Percentiles rank a stretch among this genome's conserved stretches.
These are phyloP conservation scores for Hirschfeldia incana DNA, from an alignment of 345 rosid species.

Conservation along the genomic window DNA sequence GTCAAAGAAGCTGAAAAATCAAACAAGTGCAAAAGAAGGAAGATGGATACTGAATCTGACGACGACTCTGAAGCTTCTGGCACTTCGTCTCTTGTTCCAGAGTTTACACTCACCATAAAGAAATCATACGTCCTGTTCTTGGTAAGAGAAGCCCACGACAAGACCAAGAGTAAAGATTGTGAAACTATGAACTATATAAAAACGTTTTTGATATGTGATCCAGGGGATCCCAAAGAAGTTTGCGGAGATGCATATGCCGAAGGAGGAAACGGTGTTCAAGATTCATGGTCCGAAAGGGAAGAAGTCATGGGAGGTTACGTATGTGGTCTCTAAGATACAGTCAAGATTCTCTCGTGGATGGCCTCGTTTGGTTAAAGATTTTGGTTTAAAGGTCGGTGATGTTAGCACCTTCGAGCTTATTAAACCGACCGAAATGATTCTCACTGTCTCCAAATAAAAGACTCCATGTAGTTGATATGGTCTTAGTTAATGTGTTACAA, in stretches of 20 bases:
- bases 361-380: conserved; percentile 19
- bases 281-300: not conserved
- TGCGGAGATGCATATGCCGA: conserved; percentile 7
- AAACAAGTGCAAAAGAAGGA: conserved; percentile 9
- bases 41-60: conserved; percentile 11
- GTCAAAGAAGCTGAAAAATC: not conserved
- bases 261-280: not conserved
- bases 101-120: conserved; percentile 17
- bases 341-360: conserved; percentile 34
- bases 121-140: conserved; percentile 23
- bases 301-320: conserved; percentile 26
- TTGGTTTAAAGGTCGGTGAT: conserved; percentile 27
- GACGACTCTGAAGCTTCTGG: not conserved
- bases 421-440: conserved; percentile 22
- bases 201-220: not conserved
- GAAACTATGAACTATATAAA: not conserved
- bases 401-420: conserved; percentile 25
- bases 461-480: not conserved
- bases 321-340: not conserved
- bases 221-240: conserved; percentile 1
- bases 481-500: conserved; percentile 11
- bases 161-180: not conserved
- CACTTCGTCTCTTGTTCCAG: conserved; percentile 16
- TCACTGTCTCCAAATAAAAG: not conserved
- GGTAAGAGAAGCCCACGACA: conserved; percentile 21